Evolutionary conservation across 805 yeast species (phyloP).

Genomic region (Teunomyces stri): DNA sequence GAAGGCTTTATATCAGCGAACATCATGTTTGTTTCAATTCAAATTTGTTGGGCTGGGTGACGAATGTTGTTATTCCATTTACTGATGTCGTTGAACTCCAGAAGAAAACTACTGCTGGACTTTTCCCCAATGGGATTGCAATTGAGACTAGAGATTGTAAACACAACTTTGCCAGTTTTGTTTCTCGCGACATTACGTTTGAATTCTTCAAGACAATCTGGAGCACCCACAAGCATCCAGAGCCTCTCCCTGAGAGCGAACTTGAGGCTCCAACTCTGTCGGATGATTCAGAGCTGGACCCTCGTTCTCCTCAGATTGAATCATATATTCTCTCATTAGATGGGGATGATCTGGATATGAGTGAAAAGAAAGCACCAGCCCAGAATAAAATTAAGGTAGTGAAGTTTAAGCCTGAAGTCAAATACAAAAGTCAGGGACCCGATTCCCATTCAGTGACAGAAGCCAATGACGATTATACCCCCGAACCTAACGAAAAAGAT

Average conservation of each 20-base stretch:
- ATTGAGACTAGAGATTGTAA: constrained; percentile 62
- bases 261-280: not conserved
- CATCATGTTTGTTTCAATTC: constrained; percentile 61
- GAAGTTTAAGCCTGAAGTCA: constrained; percentile 17
- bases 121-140: constrained; percentile 68
- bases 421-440: constrained; percentile 35
- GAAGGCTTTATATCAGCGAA: constrained; percentile 58
- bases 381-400: constrained; percentile 7
- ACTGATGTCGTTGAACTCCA: constrained; percentile 62
- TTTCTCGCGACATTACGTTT: constrained; percentile 56
- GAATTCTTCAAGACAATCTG: constrained; percentile 58
- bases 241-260: constrained; percentile 5
- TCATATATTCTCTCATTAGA: constrained; percentile 18
- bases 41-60: constrained; percentile 65
- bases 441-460: constrained; percentile 48
- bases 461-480: constrained; percentile 27
- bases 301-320: constrained; percentile 19
- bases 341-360: constrained; percentile 8
- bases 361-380: not conserved
- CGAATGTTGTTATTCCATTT: constrained; percentile 55
- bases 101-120: constrained; percentile 61
- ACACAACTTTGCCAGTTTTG: constrained; percentile 63
- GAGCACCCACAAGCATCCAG: constrained; percentile 32
- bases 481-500: constrained; percentile 50
- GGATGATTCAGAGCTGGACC: constrained; percentile 16